Base-by-base conservation (phyloP, 495 filamentous ascomycete genomes). In the Penicillium cosmopolitanum region DNA sequence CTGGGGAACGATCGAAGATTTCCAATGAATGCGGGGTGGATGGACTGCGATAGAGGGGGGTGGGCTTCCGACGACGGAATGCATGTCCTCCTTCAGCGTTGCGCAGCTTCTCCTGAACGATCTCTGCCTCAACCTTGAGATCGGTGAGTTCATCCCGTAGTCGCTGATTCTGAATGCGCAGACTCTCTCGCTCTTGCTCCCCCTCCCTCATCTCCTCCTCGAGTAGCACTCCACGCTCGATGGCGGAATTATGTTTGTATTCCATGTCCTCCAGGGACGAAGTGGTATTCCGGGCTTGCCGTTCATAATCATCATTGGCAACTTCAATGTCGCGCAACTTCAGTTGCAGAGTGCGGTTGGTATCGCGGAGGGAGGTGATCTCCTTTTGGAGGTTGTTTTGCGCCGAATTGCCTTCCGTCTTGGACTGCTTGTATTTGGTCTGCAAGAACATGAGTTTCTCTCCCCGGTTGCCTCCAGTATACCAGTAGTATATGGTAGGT, bases 181-280 rank as follows among this genome's bases (percentile, higher is more conserved):
- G 77, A 18, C 73, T 65, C 72, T 98, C 94, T 62, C 95, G 83
- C 73, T 98, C 95, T 69, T 93, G 88, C 68, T 98, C 95, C 9
- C 92, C 92, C 34, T 82, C 78, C 69, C 89, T 91, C 64, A 98
- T 88, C 71, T 98, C 95, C 71, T 96, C 93, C 69, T 98, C 95
- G 73, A 96, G 81, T 84, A 98, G 87, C 34, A 98, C 95, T 15
- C 80, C 85, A 55, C 95, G 81, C 75, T 98, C 95, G 61, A 98
- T 96, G 4, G 93, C 86, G 16, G 94, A 83, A 71, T 97, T 97
- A 74, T 93, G 97, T 71, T 98, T 98, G 54, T 90, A 94, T 74
- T 98, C 95, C 70, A 98, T 77, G 70, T 98, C 95, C 78, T 98
- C 96, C 62, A 97, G 84, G 56, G 94, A 97, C 46, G 94, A 96